A percentile compares a stretch with the other conserved stretches of the same genome.
phyloP scores from a whole-genome alignment of 2,329 filamentous ascomycete species.

The Conoideocrella luteorostrata region DNA sequence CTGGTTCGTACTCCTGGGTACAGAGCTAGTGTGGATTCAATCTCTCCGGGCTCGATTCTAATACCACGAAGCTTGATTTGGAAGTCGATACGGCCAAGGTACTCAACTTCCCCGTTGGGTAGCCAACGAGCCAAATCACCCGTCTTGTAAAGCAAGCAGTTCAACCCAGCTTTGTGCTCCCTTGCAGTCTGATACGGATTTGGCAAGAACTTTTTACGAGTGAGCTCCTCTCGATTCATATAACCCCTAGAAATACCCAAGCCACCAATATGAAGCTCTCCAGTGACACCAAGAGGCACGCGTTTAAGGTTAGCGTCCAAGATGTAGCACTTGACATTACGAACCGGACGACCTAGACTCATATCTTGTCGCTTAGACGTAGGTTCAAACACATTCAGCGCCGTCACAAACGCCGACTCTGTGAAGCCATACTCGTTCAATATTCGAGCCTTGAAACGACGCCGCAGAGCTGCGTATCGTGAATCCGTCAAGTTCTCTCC shows the following conservation, averaged over 20 bases:
- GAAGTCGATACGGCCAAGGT: constrained; percentile 4
- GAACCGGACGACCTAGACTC: background rate
- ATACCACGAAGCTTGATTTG: constrained; percentile 4
- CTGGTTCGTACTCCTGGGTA: background rate
- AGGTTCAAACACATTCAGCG: constrained; percentile 2
- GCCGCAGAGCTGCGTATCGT: constrained; percentile 1
- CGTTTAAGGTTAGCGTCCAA: background rate
- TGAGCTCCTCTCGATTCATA: constrained; percentile 3
- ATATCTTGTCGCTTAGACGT: background rate
- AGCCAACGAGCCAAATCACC: constrained; percentile 5
- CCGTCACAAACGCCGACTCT: constrained; percentile 6
- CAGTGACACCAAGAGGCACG: constrained; percentile 2
- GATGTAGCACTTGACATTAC: constrained; percentile 6
- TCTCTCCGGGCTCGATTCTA: constrained; percentile 5
- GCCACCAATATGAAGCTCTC: constrained; percentile 1
- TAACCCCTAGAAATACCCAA: constrained; percentile 3
- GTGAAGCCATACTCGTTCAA: constrained; percentile 6
- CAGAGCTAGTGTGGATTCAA: constrained; percentile 1
- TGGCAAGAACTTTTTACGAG: background rate
- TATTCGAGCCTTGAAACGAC: background rate
- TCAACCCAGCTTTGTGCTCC: background rate
- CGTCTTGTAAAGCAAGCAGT: constrained; percentile 2
- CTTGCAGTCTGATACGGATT: constrained; percentile 1
- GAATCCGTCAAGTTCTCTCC: constrained; percentile 5
- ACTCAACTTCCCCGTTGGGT: constrained; percentile 4